A percentile compares a stretch with the other conserved stretches of the same genome.
phyloP scores from a whole-genome alignment of 495 filamentous ascomycete genomes.

The Tuber melanosporum region DNA sequence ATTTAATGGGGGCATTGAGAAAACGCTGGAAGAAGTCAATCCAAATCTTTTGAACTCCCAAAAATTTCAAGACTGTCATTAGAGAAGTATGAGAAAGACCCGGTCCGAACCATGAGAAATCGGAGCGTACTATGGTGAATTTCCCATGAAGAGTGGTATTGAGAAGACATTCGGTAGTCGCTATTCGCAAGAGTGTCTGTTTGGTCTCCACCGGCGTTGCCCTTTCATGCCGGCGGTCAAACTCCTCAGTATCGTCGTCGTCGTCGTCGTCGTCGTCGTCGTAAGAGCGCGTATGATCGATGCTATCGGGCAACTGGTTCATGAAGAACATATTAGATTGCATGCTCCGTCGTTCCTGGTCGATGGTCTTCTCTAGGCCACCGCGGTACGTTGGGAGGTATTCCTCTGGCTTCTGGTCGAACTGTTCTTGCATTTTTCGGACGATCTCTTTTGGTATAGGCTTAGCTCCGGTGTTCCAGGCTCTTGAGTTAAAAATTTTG shows the following conservation, averaged over 20 bases:
- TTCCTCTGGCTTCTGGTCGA: conserved; percentile 43
- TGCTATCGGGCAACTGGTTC: conserved; percentile 52
- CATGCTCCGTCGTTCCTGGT: conserved; percentile 40
- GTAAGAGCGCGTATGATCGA: conserved; percentile 43
- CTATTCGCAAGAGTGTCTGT: conserved; percentile 55
- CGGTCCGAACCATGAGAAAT: conserved; percentile 58
- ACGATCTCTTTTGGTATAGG: conserved; percentile 44
- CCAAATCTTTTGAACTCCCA: conserved; percentile 57
- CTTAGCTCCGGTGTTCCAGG: conserved; percentile 46
- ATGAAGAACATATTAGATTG: conserved; percentile 45
- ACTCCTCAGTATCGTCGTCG: neutral
- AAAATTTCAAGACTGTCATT: conserved; percentile 52
- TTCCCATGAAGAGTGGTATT: conserved; percentile 53
- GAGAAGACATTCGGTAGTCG: conserved; percentile 59
- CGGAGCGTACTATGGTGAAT: conserved; percentile 56
- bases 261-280: neutral
- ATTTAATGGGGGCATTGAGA: conserved; percentile 56
- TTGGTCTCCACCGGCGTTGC: conserved; percentile 52
- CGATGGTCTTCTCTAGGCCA: neutral
- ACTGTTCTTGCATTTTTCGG: conserved; percentile 48
- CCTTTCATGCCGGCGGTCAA: conserved; percentile 3
- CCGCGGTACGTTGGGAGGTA: neutral
- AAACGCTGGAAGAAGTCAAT: conserved; percentile 57
- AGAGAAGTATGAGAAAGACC: conserved; percentile 57
- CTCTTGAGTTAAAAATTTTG: conserved; percentile 44